Evolutionary conservation across 2,329 filamentous ascomycete genomes (phyloP).

Genomic region (Microsporum ferrugineum): DNA sequence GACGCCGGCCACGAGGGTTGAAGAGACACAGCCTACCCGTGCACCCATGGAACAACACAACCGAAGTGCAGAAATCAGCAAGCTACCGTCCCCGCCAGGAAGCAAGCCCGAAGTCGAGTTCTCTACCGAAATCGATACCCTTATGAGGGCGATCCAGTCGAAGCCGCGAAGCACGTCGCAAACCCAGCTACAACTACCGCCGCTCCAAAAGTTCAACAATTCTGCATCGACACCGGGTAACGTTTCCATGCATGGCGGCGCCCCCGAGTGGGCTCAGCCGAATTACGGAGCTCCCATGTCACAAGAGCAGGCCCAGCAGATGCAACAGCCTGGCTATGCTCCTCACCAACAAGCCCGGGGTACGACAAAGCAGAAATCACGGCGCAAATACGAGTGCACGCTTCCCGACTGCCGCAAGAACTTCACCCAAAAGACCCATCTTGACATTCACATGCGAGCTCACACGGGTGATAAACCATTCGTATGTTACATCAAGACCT

Average conservation of each 20-base stretch:
- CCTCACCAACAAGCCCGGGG: conserved; percentile 26
- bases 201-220: conserved; percentile 25
- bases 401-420: conserved; percentile 64
- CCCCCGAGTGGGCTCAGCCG: conserved; percentile 12
- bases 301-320: conserved; percentile 15
- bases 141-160: conserved; percentile 80
- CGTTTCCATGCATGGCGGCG: conserved; percentile 4
- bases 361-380: conserved; percentile 30
- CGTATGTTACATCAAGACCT: conserved; percentile 37
- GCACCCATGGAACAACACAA: conserved; percentile 4
- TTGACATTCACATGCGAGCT: conserved; percentile 76
- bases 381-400: conserved; percentile 61
- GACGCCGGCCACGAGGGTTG: conserved; percentile 10
- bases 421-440: conserved; percentile 84
- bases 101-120: conserved; percentile 44
- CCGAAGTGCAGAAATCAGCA: conserved; percentile 4
- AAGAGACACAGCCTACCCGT: conserved; percentile 8
- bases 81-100: conserved; percentile 5
- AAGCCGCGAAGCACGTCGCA: conserved; percentile 35
- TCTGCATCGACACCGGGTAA: background rate
- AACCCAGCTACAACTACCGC: conserved; percentile 19
- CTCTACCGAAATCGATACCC: conserved; percentile 69
- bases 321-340: background rate
- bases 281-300: conserved; percentile 7
- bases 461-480: conserved; percentile 89